phyloP scores from a whole-genome alignment of 371 early-diverging fungal species.

The Mucor lusitanicus region DNA sequence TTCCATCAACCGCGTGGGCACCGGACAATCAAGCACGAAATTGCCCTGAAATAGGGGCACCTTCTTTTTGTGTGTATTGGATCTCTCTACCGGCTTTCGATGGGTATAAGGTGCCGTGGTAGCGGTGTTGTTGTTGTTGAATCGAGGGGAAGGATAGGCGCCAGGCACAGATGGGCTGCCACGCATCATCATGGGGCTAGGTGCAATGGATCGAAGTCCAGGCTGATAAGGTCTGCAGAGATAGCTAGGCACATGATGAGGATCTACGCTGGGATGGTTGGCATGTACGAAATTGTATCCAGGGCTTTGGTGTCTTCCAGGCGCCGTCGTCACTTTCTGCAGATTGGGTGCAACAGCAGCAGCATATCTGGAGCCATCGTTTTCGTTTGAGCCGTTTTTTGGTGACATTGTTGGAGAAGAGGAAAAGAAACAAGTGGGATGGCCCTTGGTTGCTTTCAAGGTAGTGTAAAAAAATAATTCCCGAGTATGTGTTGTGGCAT shows the following conservation, averaged over 20 bases:
- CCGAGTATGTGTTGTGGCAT: background rate
- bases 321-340: background rate
- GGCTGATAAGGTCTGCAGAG: slow-evolving; percentile 17
- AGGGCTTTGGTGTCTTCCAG: background rate
- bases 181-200: slow-evolving; percentile 11
- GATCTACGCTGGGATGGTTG: background rate
- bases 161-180: slow-evolving; percentile 5
- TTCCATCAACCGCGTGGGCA: slow-evolving; percentile 64
- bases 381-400: background rate
- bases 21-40: slow-evolving; percentile 72
- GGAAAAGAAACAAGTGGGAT: background rate
- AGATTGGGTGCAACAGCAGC: background rate
- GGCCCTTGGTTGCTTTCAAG: background rate
- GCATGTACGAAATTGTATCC: background rate
- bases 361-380: background rate
- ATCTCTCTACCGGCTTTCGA: slow-evolving; percentile 10
- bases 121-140: background rate
- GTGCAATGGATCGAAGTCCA: slow-evolving; percentile 9
- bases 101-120: slow-evolving; percentile 2
- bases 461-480: background rate
- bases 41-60: slow-evolving; percentile 53
- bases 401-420: background rate
- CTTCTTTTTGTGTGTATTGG: slow-evolving; percentile 10
- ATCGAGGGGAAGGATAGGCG: slow-evolving; percentile 1
- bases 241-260: background rate